A percentile compares a stretch with the other conserved stretches of the same genome.
Conservation (phyloP, 1,284 basidiomycete genomes). For the Fistulina hepatica region DNA sequence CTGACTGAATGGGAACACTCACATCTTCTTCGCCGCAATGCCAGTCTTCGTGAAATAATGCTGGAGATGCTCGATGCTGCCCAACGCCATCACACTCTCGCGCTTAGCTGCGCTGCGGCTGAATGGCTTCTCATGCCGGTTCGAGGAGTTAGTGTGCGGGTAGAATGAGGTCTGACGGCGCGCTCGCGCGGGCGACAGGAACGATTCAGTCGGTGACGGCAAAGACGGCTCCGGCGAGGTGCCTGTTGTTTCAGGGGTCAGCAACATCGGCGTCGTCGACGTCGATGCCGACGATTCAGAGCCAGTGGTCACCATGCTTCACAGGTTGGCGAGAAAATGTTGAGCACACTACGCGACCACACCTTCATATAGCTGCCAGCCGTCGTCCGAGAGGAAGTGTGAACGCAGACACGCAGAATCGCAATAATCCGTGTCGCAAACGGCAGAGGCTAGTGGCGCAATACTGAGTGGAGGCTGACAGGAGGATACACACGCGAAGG, state of each 20-base stretch:
- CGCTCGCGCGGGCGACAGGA: slow-evolving; percentile 25
- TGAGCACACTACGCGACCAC: too few species aligned
- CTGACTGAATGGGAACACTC: slow-evolving; percentile 24
- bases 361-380: too few species aligned
- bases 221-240: slow-evolving; percentile 13
- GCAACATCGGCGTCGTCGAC: slow-evolving; percentile 32
- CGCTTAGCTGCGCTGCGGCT: slow-evolving; percentile 77
- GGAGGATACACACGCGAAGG: too few species aligned
- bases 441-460: too few species aligned
- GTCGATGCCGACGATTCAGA: slow-evolving; percentile 30
- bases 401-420: too few species aligned
- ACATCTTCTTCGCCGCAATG: slow-evolving; percentile 61
- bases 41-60: slow-evolving; percentile 83
- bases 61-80: slow-evolving; percentile 80
- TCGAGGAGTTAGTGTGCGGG: slow-evolving; percentile 56
- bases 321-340: too few species aligned
- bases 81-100: slow-evolving; percentile 77
- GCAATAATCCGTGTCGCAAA: too few species aligned
- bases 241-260: slow-evolving; percentile 42
- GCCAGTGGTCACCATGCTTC: too few species aligned
- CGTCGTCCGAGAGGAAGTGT: too few species aligned
- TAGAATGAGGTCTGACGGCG: slow-evolving; percentile 64
- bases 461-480: too few species aligned
- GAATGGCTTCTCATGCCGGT: slow-evolving; percentile 71
- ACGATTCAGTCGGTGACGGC: slow-evolving; percentile 8